These are phyloP conservation scores for Filobasidium floriforme DNA, from an alignment of 768 basidiomycete species.

Conservation along the genomic window DNA sequence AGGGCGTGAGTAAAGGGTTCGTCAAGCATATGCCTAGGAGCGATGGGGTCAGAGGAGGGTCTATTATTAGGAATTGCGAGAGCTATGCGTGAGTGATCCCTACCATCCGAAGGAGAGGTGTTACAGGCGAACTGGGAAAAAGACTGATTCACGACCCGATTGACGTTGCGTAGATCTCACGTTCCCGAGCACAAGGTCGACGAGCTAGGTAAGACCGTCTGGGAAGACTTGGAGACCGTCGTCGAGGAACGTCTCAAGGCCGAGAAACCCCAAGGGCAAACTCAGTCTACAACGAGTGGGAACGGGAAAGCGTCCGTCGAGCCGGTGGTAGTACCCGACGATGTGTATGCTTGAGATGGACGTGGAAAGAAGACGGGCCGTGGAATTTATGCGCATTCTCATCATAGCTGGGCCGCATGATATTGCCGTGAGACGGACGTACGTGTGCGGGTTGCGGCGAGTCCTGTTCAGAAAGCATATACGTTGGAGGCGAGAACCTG, in stretches of 20 bases:
- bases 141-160: not conserved
- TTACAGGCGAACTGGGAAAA: not conserved
- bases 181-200: conserved; percentile 10
- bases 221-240: conserved; percentile 11
- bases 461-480: too few relatives aligned
- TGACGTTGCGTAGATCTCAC: conserved; percentile 1
- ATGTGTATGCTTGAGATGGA: not conserved
- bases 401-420: too few relatives aligned
- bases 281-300: not conserved
- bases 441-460: too few relatives aligned
- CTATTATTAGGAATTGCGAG: conserved; percentile 11
- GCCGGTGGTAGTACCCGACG: not conserved
- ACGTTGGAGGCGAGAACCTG: too few relatives aligned
- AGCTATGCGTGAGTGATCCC: conserved; percentile 11
- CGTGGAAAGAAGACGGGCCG: not conserved
- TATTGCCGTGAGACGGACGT: too few relatives aligned
- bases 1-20: not conserved
- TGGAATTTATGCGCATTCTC: not conserved
- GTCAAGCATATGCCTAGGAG: not conserved
- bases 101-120: too few relatives aligned
- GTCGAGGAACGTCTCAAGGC: conserved; percentile 17
- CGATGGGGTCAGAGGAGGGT: conserved; percentile 20
- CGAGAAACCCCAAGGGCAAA: not conserved
- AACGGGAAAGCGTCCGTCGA: not conserved
- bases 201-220: conserved; percentile 11